Evolutionary conservation across 2,329 filamentous ascomycete species (phyloP).

Genomic region (Daldinia sp.): DNA sequence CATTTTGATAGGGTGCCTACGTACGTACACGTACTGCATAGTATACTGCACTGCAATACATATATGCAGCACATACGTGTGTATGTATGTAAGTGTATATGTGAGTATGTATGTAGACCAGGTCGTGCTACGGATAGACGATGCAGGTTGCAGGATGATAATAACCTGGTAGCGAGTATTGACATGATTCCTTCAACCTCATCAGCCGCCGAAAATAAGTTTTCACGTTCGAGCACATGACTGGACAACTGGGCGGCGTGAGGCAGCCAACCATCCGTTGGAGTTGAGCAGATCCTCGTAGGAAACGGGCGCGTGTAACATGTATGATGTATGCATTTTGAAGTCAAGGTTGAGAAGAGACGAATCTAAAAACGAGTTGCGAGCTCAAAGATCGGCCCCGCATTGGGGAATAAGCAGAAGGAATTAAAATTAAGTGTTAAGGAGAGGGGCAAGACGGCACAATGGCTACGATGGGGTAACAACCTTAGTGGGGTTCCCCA

Average conservation of each 20-base stretch:
- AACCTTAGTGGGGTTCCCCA: not conserved
- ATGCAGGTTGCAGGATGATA: conserved; percentile 11
- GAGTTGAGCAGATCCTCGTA: conserved; percentile 6
- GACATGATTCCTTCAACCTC: conserved; percentile 22
- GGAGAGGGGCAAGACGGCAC: not conserved
- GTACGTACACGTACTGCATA: not conserved
- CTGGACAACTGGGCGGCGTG: conserved; percentile 9
- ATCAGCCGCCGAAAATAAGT: conserved; percentile 31
- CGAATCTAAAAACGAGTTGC: not conserved
- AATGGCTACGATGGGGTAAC: not conserved
- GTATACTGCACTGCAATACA: no score
- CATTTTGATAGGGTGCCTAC: conserved; percentile 10
- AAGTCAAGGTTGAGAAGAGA: not conserved
- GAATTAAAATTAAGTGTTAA: not conserved
- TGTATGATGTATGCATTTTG: conserved; percentile 14
- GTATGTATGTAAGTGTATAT: not conserved
- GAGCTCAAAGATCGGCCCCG: not conserved
- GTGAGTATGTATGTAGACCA: not conserved
- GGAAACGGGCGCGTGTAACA: conserved; percentile 15
- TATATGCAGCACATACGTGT: no score
- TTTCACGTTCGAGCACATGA: conserved; percentile 11
- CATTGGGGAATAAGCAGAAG: not conserved
- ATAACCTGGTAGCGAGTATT: conserved; percentile 8
- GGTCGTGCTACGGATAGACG: conserved; percentile 1
- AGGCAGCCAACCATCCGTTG: conserved; percentile 17